phyloP scores from a whole-genome alignment of 768 basidiomycete genomes.

The Chalciporus pseudorubinellus region DNA sequence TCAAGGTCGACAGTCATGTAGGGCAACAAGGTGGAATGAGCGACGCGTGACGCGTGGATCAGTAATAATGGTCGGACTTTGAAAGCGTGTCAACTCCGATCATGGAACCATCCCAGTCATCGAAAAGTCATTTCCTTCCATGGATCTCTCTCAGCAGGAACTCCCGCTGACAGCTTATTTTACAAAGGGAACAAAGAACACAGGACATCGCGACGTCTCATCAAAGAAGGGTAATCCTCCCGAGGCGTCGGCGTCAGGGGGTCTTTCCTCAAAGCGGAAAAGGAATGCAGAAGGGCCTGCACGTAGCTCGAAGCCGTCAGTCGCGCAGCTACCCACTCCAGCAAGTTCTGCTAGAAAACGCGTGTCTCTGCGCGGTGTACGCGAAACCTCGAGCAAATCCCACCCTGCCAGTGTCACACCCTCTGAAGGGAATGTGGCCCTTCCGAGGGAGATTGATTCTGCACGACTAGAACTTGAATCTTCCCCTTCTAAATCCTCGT shows the following conservation, averaged over 20 bases:
- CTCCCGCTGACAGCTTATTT: conserved; percentile 33
- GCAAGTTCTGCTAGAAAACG: conserved; percentile 19
- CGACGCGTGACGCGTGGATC: conserved; percentile 22
- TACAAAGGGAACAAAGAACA: conserved; percentile 11
- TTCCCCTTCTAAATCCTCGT: conserved; percentile 1
- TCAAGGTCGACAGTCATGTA: conserved; percentile 24
- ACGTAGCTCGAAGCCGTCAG: neutral
- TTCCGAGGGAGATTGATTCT: conserved; percentile 1
- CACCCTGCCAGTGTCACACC: neutral
- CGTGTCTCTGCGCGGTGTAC: neutral
- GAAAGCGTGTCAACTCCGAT: conserved; percentile 43
- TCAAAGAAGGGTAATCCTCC: conserved; percentile 5
- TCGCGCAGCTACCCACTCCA: conserved; percentile 25
- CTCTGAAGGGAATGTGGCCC: neutral
- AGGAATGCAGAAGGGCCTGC: conserved; percentile 5
- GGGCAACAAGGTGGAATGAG: neutral
- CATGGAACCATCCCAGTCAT: too few relatives aligned
- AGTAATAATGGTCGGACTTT: conserved; percentile 24
- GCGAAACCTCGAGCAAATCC: neutral
- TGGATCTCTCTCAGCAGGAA: conserved; percentile 34
- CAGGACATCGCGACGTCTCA: neutral
- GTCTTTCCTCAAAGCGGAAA: conserved; percentile 18
- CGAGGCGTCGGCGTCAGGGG: conserved; percentile 3
- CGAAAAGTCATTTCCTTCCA: conserved; percentile 1
- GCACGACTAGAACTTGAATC: neutral